Evolutionary conservation across 2,329 filamentous ascomycete species (phyloP), one percentile per base, ranked within the genome.

Genomic region (Tolypocladium sp.): DNA sequence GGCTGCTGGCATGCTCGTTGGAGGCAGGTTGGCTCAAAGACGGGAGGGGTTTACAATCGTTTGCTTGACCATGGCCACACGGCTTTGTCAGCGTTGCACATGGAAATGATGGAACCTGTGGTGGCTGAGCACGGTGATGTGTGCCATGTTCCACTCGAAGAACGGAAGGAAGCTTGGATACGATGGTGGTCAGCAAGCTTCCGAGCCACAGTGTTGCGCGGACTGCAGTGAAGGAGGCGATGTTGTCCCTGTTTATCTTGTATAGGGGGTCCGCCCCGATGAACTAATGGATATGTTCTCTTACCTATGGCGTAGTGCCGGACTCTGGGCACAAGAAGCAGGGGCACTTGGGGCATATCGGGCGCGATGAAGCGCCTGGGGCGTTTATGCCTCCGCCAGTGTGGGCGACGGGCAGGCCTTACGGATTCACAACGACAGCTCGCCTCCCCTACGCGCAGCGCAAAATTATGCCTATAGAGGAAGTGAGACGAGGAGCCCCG

Each of bases 1-100:
- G 35, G 44, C 54, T 55, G 51, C 59, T 60, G 57, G 55, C 38
- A 57, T 41, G 60, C 57, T 56, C 27, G 49, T 59, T 57, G 59
- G 46, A 51, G 30, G 10, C 20, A 53, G 49, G 12, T 22, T 35
- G 30, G 49, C 27, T 3, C 30, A n/a, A 35, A 35, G 12, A 33
- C n/a, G 30, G 20, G 49, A 33, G 30, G 10, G 38, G 17, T 13
- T 22, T 15, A 13, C 30, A n/a, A n/a, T 13, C 1, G 27, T 15
- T 37, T 53, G 13, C 10, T 22, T 37, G 30, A 37, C 20, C n/a
- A 8, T 22, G 49, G 5, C 20, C 20, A 53, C n/a, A 7, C n/a
- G 30, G 10, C 30, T 20, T 22, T 22, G 30, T 22, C 30, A n/a
- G 27, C n/a, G 25, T 22, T 37, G 30, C 20, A 13, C 10, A 35